Base-by-base conservation (phyloP, 352 stramenopile species). In the Globisporangium parvum region DNA sequence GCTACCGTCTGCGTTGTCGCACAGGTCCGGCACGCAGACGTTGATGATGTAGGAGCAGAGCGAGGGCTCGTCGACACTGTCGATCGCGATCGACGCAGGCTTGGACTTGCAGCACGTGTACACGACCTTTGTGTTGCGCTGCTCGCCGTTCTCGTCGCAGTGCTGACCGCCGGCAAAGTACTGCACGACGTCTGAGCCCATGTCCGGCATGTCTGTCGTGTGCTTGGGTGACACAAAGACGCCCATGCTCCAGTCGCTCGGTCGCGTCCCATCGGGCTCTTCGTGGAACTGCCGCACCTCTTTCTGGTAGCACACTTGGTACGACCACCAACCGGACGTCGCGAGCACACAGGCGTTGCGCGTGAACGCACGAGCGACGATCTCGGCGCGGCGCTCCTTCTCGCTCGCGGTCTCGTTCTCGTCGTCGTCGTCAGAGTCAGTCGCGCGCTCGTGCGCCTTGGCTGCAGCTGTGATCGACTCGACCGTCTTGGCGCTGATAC, bases 191-290 rank as follows among this genome's bases (percentile, higher is more conserved):
- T 90, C 74, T 15, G 70, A 69, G 20, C 57, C 68, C 6, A 52
- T 44, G 47, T 67, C 59, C 1, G 51, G 28, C 8, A 55, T 57
- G 23, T 75, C 64, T 11, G 40, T 62, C 2, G 66, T 63, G 24
- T 69, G 64, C 10, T 57, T 55, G 17, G 76, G 67, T 0, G 57
- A 47, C 2, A 83, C 72, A 51, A 73, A 92, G 2, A 78, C 63
- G 6, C 85, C 85, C 78, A 94, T 90, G 57, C 85, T 94, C 85
- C 85, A 94, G 55, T 94, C 81, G 47, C 67, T 88, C 21, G 80
- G 60, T 18, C 80, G 79, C 15, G 69, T 80, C 23, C 82, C 81
- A 49, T 92, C 85, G 0, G 65, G 37, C 51, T 94, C 85, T 66
- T 92, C 63, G 65, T 94, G 85, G 56, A 70, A 94, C 60, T 94